Evolutionary conservation across 2,329 filamentous ascomycete genomes (phyloP).

Genomic region (Talaromyces sp.): DNA sequence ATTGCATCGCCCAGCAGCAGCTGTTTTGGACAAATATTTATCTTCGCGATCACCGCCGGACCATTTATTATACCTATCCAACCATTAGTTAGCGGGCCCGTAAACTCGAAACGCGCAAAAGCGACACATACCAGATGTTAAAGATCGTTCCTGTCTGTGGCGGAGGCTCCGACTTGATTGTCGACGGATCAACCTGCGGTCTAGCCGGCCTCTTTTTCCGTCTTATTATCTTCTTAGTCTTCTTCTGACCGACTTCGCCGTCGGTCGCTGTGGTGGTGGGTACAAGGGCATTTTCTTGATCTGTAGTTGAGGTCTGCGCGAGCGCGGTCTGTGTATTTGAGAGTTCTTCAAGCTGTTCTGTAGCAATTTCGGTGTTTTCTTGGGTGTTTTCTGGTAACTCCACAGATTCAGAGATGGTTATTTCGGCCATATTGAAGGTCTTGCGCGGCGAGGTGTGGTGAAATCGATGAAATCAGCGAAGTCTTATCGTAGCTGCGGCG

Average conservation of each 20-base stretch:
- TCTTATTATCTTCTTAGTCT: slow-evolving; percentile 87
- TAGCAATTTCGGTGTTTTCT: slow-evolving; percentile 42
- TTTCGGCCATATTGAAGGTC: slow-evolving; percentile 29
- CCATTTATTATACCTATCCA: slow-evolving; percentile 19
- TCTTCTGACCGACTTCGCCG: slow-evolving; percentile 44
- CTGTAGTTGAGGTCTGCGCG: slow-evolving; percentile 15
- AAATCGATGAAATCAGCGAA: not conserved
- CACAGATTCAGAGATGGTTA: slow-evolving; percentile 39
- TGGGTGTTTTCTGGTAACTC: slow-evolving; percentile 22
- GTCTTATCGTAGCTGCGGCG: slow-evolving; percentile 14
- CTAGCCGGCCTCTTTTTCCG: slow-evolving; percentile 87
- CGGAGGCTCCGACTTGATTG: slow-evolving; percentile 77
- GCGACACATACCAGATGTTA: slow-evolving; percentile 80
- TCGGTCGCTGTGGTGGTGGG: slow-evolving; percentile 30
- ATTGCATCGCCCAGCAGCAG: slow-evolving; percentile 82
- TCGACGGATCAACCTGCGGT: slow-evolving; percentile 82
- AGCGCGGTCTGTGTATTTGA: slow-evolving; percentile 17
- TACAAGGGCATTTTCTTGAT: slow-evolving; percentile 20
- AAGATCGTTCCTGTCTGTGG: slow-evolving; percentile 93
- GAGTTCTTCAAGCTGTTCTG: slow-evolving; percentile 27
- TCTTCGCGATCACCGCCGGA: slow-evolving; percentile 81
- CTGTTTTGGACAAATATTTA: slow-evolving; percentile 78
- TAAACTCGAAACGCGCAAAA: not conserved
- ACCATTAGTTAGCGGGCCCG: not conserved
- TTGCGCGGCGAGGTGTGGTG: not conserved